These are phyloP conservation scores for Calonectria fujianensis DNA, from an alignment of 2,329 filamentous ascomycete genomes.

Conservation along the genomic window DNA sequence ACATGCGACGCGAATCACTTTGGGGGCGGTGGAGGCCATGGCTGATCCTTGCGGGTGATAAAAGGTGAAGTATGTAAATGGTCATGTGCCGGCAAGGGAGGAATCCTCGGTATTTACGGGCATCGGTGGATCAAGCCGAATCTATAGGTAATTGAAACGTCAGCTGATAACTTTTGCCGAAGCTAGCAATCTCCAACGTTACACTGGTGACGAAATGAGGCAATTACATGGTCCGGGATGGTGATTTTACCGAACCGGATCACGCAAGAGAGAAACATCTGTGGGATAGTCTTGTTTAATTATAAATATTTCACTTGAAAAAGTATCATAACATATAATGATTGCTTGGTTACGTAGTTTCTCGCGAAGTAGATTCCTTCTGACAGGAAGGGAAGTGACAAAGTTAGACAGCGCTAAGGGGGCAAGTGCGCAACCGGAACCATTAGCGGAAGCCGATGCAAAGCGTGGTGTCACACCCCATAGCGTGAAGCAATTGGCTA, in stretches of 20 bases:
- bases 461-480: neutral
- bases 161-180: neutral
- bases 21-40: neutral
- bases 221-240: neutral
- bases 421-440: neutral
- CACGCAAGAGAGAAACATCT: neutral
- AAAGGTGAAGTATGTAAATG: neutral
- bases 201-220: constrained; percentile 4
- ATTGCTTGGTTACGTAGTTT: neutral
- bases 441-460: neutral
- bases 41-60: neutral
- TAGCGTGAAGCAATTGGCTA: neutral
- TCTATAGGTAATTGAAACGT: neutral
- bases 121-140: neutral
- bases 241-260: neutral
- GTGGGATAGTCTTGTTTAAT: neutral
- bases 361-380: neutral
- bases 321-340: neutral
- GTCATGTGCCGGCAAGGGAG: neutral
- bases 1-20: constrained; percentile 12
- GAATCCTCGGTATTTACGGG: neutral
- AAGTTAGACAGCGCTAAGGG: neutral
- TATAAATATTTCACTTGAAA: neutral
- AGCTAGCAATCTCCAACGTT: neutral
- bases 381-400: neutral